Evolutionary conservation across 2,329 filamentous ascomycete genomes (phyloP).

Genomic region (Sarocladiaceae sp.): DNA sequence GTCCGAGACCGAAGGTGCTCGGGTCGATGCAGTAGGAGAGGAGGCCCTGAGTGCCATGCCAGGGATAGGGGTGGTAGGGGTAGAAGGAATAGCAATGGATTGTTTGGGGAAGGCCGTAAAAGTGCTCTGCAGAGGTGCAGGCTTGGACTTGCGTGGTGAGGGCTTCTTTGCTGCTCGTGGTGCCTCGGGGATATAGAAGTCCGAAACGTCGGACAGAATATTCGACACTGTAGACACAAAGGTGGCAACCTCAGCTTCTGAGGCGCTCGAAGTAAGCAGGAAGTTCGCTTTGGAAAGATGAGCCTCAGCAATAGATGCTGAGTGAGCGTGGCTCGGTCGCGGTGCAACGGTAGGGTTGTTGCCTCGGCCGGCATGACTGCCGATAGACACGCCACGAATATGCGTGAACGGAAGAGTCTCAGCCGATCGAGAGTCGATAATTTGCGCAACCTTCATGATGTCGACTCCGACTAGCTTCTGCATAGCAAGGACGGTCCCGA

Average conservation of each 20-base stretch:
- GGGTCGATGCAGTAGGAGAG: conserved; percentile 16
- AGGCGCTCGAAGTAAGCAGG: conserved; percentile 51
- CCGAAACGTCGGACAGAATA: conserved; percentile 25
- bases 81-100: conserved; percentile 13
- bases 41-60: conserved; percentile 3
- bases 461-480: conserved; percentile 53
- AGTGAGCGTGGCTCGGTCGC: not conserved
- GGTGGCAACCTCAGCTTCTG: conserved; percentile 46
- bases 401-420: conserved; percentile 34
- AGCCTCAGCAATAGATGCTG: conserved; percentile 18
- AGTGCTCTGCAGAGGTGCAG: conserved; percentile 23
- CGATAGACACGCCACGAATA: conserved; percentile 29
- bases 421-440: conserved; percentile 41
- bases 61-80: conserved; percentile 9
- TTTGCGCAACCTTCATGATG: conserved; percentile 54
- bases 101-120: conserved; percentile 27
- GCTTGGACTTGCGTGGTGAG: conserved; percentile 18
- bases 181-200: conserved; percentile 41
- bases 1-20: conserved; percentile 29
- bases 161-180: conserved; percentile 13
- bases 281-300: conserved; percentile 51
- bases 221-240: conserved; percentile 52
- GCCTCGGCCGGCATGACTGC: conserved; percentile 16
- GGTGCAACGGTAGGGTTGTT: not conserved
- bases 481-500: conserved; percentile 52